Base-by-base conservation (phyloP, 2,329 filamentous ascomycete genomes). In the Coniella vitis region DNA sequence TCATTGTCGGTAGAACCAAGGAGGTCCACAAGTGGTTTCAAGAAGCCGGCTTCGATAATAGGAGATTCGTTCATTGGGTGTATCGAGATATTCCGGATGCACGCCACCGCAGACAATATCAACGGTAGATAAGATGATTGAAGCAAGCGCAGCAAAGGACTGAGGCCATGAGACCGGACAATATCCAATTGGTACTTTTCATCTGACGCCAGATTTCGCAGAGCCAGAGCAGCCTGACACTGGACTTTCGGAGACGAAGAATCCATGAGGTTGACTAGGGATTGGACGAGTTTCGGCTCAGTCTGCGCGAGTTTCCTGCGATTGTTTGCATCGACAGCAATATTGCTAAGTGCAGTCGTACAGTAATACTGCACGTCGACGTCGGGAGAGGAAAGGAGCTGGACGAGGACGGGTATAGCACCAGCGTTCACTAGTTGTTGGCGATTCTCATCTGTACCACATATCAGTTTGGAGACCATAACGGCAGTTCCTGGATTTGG, bases 361-460 rank as follows among this genome's bases (percentile, higher is more conserved):
- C 93, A 98, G 70, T 98, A 98, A 70, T 98, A 98, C 70, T 98
- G 93, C 29, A 98, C 93, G 63, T 98, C 93, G 57, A 96, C 90
- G 62, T 98, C 93, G 51, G 85, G 74, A 21, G 93, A 97, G 8
- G 88, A 90, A 39, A 98, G 83, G 20, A 98, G 82, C 63, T 96
- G 90, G 36, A 98, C 93, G 21, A 98, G 82, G 8, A 98, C 91
- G 4, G 93, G 93, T 56, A 98, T 96, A n/a, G 93, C 93, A 55
- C 91, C 91, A 39, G 93, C 93, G 57, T 94, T 94, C 57, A 98
- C 93, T 22, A 98, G 84, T 67, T 98, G 90, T 68, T 97, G 90
- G 58, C 93, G 83, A 67, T 98, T 98, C 68, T 98, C 93, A 65
- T 97, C 93, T 93, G 64, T 17, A 35, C 32, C 22, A 39, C 20